A percentile compares a stretch with the other conserved stretches of the same genome.
Conservation (phyloP, 2,329 filamentous ascomycete genomes). For the Ophiostoma perfectum region DNA sequence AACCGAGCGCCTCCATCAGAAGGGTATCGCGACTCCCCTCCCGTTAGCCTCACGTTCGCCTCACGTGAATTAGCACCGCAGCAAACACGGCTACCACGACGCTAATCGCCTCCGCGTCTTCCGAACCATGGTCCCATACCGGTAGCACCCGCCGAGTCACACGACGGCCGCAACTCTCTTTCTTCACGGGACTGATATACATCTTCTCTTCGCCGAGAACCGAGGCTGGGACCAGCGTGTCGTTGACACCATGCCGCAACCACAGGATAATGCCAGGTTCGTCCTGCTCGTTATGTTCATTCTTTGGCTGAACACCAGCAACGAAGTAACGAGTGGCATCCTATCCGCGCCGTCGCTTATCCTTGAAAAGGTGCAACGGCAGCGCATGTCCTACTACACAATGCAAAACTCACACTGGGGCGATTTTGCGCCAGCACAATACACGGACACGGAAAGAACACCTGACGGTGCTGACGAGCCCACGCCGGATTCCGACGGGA, state of each 20-base stretch:
- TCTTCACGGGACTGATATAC: background rate
- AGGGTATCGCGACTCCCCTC: background rate
- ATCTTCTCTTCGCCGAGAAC: background rate
- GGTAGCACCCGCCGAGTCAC: conserved; percentile 16
- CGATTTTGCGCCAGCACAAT: conserved; percentile 47
- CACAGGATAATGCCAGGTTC: conserved; percentile 42
- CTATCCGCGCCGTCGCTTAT: conserved; percentile 40
- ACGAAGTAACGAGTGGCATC: conserved; percentile 39
- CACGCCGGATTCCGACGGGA: conserved; percentile 24
- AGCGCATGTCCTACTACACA: conserved; percentile 47
- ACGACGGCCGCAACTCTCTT: conserved; percentile 5
- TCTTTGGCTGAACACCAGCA: conserved; percentile 42
- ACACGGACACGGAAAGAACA: background rate
- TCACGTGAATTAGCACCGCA: background rate
- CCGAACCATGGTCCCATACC: conserved; percentile 12
- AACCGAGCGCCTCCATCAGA: no score
- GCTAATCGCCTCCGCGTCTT: background rate
- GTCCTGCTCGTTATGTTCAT: conserved; percentile 39
- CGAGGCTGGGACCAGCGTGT: background rate
- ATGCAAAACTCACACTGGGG: conserved; percentile 55
- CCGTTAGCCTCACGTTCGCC: background rate
- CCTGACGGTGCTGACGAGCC: conserved; percentile 29
- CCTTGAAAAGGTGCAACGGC: conserved; percentile 45
- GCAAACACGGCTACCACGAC: background rate
- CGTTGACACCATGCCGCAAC: conserved; percentile 38